Evolutionary conservation across 164 flowering plant genomes (phyloP).

Genomic region (Aristolochia fimbriata): DNA sequence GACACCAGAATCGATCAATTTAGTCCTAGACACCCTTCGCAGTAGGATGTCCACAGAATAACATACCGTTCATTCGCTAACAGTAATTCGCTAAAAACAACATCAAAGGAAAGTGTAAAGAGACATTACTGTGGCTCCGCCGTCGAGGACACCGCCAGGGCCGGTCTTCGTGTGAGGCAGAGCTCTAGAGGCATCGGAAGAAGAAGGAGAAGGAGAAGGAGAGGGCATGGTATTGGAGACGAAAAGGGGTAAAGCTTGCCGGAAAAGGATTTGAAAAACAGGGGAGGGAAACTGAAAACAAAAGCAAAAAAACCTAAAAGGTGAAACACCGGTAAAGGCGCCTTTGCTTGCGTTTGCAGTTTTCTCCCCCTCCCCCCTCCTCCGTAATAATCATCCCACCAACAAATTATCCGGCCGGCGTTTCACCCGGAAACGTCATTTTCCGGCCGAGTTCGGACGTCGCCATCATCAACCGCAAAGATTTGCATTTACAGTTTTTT

Average conservation of each 20-base stretch:
- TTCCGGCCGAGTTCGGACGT: constrained; percentile 6
- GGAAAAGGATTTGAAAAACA: constrained; percentile 2
- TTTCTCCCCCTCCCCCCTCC: too few relatives aligned
- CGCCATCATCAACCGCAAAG: background rate
- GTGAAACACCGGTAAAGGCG: constrained; percentile 1
- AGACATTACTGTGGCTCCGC: background rate
- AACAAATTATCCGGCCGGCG: background rate
- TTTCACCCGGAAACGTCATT: background rate
- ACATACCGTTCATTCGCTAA: too few relatives aligned
- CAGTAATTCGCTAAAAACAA: background rate
- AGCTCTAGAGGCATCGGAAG: background rate
- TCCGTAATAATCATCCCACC: background rate
- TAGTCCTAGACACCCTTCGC: background rate
- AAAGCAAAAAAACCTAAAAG: constrained; percentile 11
- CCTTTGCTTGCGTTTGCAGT: constrained; percentile 34
- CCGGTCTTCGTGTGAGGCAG: background rate
- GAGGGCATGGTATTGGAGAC: background rate
- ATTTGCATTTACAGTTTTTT: background rate
- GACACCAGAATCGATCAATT: background rate
- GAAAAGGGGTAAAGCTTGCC: constrained; percentile 1
- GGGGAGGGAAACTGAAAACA: constrained; percentile 15
- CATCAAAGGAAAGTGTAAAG: background rate
- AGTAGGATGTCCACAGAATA: too few relatives aligned
- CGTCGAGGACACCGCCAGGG: background rate
- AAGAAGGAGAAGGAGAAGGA: constrained; percentile 1